Percentiles rank a stretch among this genome's conserved stretches.
These are phyloP conservation scores for Coniochaeta sp. DNA, from an alignment of 2,329 filamentous ascomycete species.

Conservation along the genomic window DNA sequence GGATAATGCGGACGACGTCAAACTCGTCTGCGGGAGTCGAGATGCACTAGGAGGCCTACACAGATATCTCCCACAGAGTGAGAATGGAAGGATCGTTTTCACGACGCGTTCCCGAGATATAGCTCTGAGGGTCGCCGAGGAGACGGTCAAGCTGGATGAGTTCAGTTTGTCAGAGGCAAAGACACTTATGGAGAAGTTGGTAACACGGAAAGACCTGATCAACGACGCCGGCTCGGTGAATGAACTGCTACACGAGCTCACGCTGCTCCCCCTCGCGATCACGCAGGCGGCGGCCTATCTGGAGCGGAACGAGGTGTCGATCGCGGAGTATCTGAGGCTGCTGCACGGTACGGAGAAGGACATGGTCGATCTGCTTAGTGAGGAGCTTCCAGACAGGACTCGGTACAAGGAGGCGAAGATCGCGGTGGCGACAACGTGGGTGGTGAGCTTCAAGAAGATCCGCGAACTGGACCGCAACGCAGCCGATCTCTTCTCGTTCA, in stretches of 20 bases:
- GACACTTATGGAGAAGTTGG: slow-evolving; percentile 17
- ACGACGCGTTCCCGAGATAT: slow-evolving; percentile 29
- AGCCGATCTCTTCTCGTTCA: slow-evolving; percentile 26
- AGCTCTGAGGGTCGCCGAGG: slow-evolving; percentile 18
- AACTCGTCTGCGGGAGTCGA: slow-evolving; percentile 14
- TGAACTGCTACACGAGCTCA: slow-evolving; percentile 24
- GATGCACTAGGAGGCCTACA: slow-evolving; percentile 13
- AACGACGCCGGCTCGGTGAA: slow-evolving; percentile 7
- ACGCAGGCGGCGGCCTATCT: slow-evolving; percentile 32
- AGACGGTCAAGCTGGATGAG: slow-evolving; percentile 19
- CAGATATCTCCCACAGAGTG: slow-evolving; percentile 24
- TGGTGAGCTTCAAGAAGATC: slow-evolving; percentile 33
- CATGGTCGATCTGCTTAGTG: slow-evolving; percentile 21
- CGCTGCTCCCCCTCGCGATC: slow-evolving; percentile 31
- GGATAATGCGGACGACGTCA: slow-evolving; percentile 33
- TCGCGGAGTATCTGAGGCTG: slow-evolving; percentile 24
- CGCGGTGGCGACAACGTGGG: slow-evolving; percentile 29
- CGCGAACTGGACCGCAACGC: slow-evolving; percentile 17
- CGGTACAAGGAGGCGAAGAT: slow-evolving; percentile 23
- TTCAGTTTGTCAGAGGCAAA: slow-evolving; percentile 22
- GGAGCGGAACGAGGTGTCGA: slow-evolving; percentile 17
- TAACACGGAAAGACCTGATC: slow-evolving; percentile 13
- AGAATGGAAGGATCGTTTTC: slow-evolving; percentile 24
- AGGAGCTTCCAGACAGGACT: slow-evolving; percentile 24
- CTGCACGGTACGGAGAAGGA: slow-evolving; percentile 22